Base-by-base conservation (phyloP, 352 stramenopile genomes). In the Phytophthora multivora region DNA sequence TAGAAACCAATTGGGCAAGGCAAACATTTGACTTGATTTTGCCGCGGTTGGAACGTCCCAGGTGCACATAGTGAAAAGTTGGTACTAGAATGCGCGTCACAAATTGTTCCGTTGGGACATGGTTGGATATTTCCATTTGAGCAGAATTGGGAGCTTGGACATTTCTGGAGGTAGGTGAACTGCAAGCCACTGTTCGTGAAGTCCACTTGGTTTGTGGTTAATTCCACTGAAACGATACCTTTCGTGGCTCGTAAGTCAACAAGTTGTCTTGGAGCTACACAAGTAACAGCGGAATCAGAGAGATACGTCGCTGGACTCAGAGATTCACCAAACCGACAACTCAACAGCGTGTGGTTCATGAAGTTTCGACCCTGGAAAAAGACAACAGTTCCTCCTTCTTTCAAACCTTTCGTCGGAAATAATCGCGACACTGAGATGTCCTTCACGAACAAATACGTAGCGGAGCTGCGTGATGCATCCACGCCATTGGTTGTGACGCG, bases 21-120 rank as follows among this genome's bases (percentile, higher is more conserved):
- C 11, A 99, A 65, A 57, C 97, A 99, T 15, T 59, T 56, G 0
- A 26, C 40, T 65, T 97, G 81, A 12, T 79, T 85, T 35, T 85
- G 69, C 8, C 87, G 83, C 5, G 97, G 90, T 74, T 99, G 95
- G 71, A 99, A 99, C 5, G 70, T 91, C 4, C 96, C 96, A 1
- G 96, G 92, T 2, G 83, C 33, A 55, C 97, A 99, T 7, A 98
- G 63, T 12, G 97, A 97, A 59, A 98, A 98, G 64, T 99, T 99
- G 2, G 83, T 70, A n/a, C 42, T 48, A 11, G 73, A 59, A 21
- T 73, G 51, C 0, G 61, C 28, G 23, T 77, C 71, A 33, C 76
- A 89, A 8, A 79, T 86, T 0, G 96, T 98, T 15, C 95, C 96
- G 48, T 97, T 98, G 12, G 95, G 93, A 68, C 80, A 93, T 23